Evolutionary conservation across 2,329 filamentous ascomycete species (phyloP), one percentile per base, ranked within the genome.

Genomic region (Monosporascus sp.): DNA sequence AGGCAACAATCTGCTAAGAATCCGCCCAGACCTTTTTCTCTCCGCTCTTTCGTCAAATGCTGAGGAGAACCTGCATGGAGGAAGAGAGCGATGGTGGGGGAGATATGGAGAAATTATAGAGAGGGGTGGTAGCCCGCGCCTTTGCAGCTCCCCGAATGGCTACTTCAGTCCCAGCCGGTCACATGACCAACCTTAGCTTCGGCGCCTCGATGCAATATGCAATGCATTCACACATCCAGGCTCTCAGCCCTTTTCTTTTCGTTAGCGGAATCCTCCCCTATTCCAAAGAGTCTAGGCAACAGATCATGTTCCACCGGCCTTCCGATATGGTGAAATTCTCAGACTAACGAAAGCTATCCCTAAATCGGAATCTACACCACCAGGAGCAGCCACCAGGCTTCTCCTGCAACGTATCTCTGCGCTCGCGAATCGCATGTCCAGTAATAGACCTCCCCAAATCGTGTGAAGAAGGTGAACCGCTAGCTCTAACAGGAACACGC

Each of bases 1-100:
- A 31, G 27, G 52, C 45, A 56, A 55, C 46, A 50, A 50, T 55
- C 56, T 57, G 5, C 7, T 27, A 55, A 48, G 44, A 50, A 35
- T 55, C 55, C 57, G 22, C 7, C n/a, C 22, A 17, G 43, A 17
- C 31, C n/a, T 46, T 31, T 15, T 14, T 24, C 24, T 46, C 14
- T 31, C 22, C n/a, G 31, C 25, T 15, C 6, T 50, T 45, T 46
- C 45, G 44, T 6, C 22, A 6, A 15, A 25, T 25, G n/a, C 15
- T 7, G n/a, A 44, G n/a, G 17, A 9, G 43, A 22, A 46, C 14
- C 14, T 46, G 5, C 25, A 31, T 27, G 43, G 15, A 46, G 18
- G 2, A 9, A 20, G 39, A 5, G 5, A 43, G 18, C 11, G 39
- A 43, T 43, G 39, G 39, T 43, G 39, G 39, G 39, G 39, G 3